These are phyloP conservation scores for Penicillium sp. DNA, from an alignment of 2,329 filamentous ascomycete genomes.

Conservation along the genomic window DNA sequence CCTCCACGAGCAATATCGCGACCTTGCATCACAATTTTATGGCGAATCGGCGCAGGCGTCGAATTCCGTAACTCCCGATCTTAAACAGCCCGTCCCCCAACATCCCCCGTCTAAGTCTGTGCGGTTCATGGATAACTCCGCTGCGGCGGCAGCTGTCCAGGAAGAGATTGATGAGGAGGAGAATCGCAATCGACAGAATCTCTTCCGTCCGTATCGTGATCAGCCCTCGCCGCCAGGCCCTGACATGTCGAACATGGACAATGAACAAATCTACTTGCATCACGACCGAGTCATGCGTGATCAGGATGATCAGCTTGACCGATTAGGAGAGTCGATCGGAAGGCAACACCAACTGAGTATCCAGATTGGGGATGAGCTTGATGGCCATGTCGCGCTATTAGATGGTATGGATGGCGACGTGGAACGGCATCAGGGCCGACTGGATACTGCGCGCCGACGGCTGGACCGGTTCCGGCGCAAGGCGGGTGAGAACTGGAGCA, in stretches of 20 bases:
- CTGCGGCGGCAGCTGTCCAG: constrained; percentile 29
- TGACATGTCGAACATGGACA: constrained; percentile 63
- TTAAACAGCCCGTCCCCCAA: constrained; percentile 45
- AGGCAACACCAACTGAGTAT: constrained; percentile 90
- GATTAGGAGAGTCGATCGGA: constrained; percentile 79
- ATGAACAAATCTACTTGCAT: constrained; percentile 83
- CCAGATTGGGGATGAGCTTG: constrained; percentile 94
- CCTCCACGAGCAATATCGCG: constrained; percentile 72
- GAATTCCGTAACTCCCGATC: constrained; percentile 38
- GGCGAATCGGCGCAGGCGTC: constrained; percentile 56
- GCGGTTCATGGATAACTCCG: constrained; percentile 72
- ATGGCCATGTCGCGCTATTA: constrained; percentile 82
- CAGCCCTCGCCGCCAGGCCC: constrained; percentile 48
- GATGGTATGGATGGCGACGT: constrained; percentile 84
- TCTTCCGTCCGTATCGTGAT: constrained; percentile 63
- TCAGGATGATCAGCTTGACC: constrained; percentile 91
- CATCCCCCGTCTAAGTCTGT: constrained; percentile 67
- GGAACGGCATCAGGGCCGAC: constrained; percentile 73
- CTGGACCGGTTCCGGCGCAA: constrained; percentile 71
- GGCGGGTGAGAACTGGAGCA: constrained; percentile 83
- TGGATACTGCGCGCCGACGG: constrained; percentile 72
- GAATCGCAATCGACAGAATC: constrained; percentile 54
- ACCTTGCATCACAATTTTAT: constrained; percentile 78
- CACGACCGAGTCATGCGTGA: constrained; percentile 79
- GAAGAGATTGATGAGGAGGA: constrained; percentile 49